Evolutionary conservation across 345 rosid genomes (phyloP).

Genomic region (Salix exigua): DNA sequence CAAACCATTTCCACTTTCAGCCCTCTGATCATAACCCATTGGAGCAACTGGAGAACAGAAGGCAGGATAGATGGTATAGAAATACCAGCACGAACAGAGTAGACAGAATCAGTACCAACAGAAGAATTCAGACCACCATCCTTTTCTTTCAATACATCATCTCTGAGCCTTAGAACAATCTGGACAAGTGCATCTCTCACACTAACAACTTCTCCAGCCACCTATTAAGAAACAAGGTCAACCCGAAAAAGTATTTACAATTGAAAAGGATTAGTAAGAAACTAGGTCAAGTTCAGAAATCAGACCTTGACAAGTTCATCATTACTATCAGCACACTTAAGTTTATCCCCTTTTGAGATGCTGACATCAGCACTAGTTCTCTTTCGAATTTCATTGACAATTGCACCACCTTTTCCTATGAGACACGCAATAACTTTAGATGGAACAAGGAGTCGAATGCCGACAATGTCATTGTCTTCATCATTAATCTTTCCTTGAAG

Average conservation of each 20-base stretch:
- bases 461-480: conserved; percentile 56
- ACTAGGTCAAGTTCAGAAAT: background rate
- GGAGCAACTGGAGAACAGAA: conserved; percentile 58
- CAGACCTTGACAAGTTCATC: conserved; percentile 91
- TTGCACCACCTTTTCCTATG: conserved; percentile 89
- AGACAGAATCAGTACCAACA: conserved; percentile 53
- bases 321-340: conserved; percentile 60
- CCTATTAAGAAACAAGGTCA: conserved; percentile 36
- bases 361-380: conserved; percentile 75
- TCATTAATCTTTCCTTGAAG: conserved; percentile 87
- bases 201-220: conserved; percentile 60
- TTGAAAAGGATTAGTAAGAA: conserved; percentile 12
- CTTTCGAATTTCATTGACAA: conserved; percentile 85
- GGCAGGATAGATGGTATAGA: conserved; percentile 62
- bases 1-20: conserved; percentile 56
- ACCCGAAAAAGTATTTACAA: background rate
- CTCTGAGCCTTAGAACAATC: conserved; percentile 84
- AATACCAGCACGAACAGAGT: conserved; percentile 46
- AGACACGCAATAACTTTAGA: conserved; percentile 92
- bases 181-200: conserved; percentile 94
- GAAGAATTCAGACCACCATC: conserved; percentile 50
- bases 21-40: conserved; percentile 70
- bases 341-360: conserved; percentile 70
- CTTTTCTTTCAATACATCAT: conserved; percentile 72
- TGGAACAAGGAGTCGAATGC: conserved; percentile 72